Conservation (phyloP, 495 filamentous ascomycete species). For the Penicillium simplicissimum region DNA sequence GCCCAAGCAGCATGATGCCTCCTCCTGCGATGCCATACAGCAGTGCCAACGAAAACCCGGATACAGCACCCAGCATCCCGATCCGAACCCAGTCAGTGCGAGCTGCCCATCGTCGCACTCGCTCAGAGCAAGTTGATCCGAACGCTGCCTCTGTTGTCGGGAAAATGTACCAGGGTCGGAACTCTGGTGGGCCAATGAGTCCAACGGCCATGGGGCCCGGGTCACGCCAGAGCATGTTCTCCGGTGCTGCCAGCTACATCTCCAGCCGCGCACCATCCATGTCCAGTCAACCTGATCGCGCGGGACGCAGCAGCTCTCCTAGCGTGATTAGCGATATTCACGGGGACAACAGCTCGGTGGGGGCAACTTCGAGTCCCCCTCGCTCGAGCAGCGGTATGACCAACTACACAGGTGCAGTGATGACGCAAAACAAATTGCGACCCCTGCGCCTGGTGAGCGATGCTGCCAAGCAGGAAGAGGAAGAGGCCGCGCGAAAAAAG, state of each 20-base stretch:
- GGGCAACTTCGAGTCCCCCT: slow-evolving; percentile 56
- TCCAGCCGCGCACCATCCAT: slow-evolving; percentile 51
- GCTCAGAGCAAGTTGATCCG: slow-evolving; percentile 68
- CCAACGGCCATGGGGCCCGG: slow-evolving; percentile 51
- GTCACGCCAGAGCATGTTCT: slow-evolving; percentile 48
- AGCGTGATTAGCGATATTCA: slow-evolving; percentile 62
- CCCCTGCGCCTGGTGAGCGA: slow-evolving; percentile 78
- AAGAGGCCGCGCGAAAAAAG: slow-evolving; percentile 55
- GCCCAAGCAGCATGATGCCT: slow-evolving; percentile 64
- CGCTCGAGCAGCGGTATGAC: slow-evolving; percentile 56
- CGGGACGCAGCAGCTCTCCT: slow-evolving; percentile 55
- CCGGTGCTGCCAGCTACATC: slow-evolving; percentile 40
- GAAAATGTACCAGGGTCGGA: slow-evolving; percentile 77
- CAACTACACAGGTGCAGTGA: slow-evolving; percentile 57
- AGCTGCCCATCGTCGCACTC: slow-evolving; percentile 58
- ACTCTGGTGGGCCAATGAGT: slow-evolving; percentile 57
- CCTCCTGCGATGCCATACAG: slow-evolving; percentile 38
- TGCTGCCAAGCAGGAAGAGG: slow-evolving; percentile 43
- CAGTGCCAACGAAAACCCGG: slow-evolving; percentile 63
- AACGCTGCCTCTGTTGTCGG: slow-evolving; percentile 70
- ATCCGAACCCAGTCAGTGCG: slow-evolving; percentile 68
- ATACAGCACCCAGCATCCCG: slow-evolving; percentile 83
- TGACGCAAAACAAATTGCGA: slow-evolving; percentile 76
- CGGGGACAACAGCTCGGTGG: slow-evolving; percentile 48
- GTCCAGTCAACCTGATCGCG: slow-evolving; percentile 46